Evolutionary conservation across 2,329 filamentous ascomycete genomes (phyloP).

Genomic region (Thielaviopsis punctulata): DNA sequence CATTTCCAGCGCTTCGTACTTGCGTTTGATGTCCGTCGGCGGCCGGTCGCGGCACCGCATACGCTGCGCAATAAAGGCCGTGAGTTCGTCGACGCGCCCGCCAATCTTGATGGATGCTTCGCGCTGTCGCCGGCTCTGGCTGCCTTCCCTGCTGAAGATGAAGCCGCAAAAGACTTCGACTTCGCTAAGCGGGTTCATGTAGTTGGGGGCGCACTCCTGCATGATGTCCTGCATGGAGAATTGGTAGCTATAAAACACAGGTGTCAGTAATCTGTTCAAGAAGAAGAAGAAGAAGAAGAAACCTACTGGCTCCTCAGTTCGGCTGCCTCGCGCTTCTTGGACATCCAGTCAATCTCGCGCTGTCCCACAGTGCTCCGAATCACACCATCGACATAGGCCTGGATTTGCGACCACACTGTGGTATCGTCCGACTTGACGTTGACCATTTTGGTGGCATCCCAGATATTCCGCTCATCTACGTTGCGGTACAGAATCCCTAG

Average conservation of each 20-base stretch:
- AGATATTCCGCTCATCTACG: constrained; percentile 56
- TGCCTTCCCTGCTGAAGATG: constrained; percentile 33
- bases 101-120: constrained; percentile 34
- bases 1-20: constrained; percentile 11
- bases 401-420: constrained; percentile 28
- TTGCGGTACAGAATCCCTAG: constrained; percentile 54
- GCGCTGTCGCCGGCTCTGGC: constrained; percentile 32
- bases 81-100: constrained; percentile 32
- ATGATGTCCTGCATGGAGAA: constrained; percentile 14
- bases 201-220: constrained; percentile 20
- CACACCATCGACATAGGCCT: constrained; percentile 15
- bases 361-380: constrained; percentile 12
- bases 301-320: constrained; percentile 30
- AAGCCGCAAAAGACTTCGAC: constrained; percentile 38
- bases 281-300: constrained; percentile 9
- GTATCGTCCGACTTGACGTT: constrained; percentile 15
- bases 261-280: not conserved
- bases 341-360: constrained; percentile 20
- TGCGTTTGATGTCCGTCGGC: not conserved
- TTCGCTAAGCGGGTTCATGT: constrained; percentile 27
- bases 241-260: not conserved
- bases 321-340: constrained; percentile 22
- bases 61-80: constrained; percentile 23
- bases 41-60: constrained; percentile 16
- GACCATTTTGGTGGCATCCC: constrained; percentile 29